Evolutionary conservation across 2,329 filamentous ascomycete species (phyloP).

Genomic region (Rhinocladiella mackenziei): DNA sequence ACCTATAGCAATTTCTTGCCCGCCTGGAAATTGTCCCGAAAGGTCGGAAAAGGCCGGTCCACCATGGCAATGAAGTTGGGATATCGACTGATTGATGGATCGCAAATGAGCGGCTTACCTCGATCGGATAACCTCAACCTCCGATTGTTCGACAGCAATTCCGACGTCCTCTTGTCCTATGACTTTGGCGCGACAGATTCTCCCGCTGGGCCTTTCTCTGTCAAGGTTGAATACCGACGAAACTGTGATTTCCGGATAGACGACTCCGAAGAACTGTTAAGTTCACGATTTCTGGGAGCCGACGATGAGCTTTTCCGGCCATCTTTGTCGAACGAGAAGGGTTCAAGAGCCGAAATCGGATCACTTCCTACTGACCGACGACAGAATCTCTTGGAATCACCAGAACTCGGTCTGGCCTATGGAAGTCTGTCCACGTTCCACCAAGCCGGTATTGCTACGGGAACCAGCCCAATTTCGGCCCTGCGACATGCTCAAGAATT

Average conservation of each 20-base stretch:
- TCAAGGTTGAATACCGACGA: constrained; percentile 77
- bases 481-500: constrained; percentile 64
- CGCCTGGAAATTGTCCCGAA: constrained; percentile 78
- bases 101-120: constrained; percentile 45
- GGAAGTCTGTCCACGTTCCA: constrained; percentile 88
- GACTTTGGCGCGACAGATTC: constrained; percentile 80
- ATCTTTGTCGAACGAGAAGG: constrained; percentile 59
- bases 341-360: constrained; percentile 47
- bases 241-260: constrained; percentile 90
- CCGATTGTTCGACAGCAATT: constrained; percentile 62
- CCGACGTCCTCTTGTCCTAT: constrained; percentile 68
- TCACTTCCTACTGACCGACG: constrained; percentile 66
- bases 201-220: constrained; percentile 76
- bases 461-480: constrained; percentile 81
- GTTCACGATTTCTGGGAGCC: constrained; percentile 86
- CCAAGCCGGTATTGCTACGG: constrained; percentile 67
- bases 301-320: constrained; percentile 85
- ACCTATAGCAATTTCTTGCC: constrained; percentile 77
- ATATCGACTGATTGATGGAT: constrained; percentile 70
- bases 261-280: constrained; percentile 83
- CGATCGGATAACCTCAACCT: constrained; percentile 66
- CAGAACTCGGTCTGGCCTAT: constrained; percentile 73
- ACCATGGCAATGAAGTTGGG: constrained; percentile 65
- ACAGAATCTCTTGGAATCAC: constrained; percentile 41
- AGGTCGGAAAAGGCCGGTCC: constrained; percentile 64